Base-by-base conservation (phyloP, 2,329 filamentous ascomycete species). In the Aspergillus sojae region DNA sequence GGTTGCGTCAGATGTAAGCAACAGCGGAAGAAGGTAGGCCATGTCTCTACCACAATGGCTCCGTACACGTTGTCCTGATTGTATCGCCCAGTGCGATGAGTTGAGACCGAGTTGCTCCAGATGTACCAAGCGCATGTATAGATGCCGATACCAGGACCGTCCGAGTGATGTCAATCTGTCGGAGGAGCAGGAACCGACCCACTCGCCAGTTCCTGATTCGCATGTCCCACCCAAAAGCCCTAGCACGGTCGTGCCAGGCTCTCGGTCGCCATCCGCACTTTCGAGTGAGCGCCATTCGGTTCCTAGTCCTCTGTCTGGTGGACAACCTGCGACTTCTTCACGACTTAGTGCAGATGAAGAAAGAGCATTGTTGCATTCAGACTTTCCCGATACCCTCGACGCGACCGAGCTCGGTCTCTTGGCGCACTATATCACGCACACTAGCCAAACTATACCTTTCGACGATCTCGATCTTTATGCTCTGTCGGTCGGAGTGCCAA, bases 371-470 rank as follows among this genome's bases (percentile, higher is more conserved):
- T 46, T 58, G 9, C 16, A 58, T 16, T 23, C 58, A 32, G 30
- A 61, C 10, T 50, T 56, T 11, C 58, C 62, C 3, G 36, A 30
- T 14, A 60, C 26, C 16, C 70, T 72, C 16, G 57, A 67, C 10
- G 61, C 63, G 4, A 67, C 46, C 16, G 80, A 82, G 30, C 69
- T 81, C 1, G 71, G 74, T 10, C 75, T 82, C 0, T 63, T 82
- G 2, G 72, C 72, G 28, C 79, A 82, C 64, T 83, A 80, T 52
- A 71, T 82, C 45, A 74, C 76, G 0, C 80, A 82, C 63, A 81
- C 80, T 0, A 78, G 79, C 46, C 75, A 65, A 5, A 73, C 72
- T 4, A 70, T 78, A 19, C 73, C 80, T 0, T 74, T 75, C 32
- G 80, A 79, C 23, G 56, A 71, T 1, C 71, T 77, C 1, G 80